phyloP scores from a whole-genome alignment of 2,329 filamentous ascomycete species.

The Fusarium sp. region DNA sequence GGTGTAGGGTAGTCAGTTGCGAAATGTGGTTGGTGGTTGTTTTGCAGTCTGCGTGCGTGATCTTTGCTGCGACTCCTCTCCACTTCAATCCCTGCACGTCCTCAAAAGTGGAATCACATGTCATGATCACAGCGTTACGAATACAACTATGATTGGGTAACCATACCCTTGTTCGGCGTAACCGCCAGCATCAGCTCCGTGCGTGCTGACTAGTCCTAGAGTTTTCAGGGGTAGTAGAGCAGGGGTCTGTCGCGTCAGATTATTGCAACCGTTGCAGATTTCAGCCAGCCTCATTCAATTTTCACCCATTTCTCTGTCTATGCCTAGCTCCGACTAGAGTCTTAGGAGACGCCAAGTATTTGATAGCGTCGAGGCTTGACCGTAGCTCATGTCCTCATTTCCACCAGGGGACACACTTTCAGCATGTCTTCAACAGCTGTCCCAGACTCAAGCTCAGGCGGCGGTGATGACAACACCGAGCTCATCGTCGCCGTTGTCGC shows the following conservation, averaged over 20 bases:
- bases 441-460: too few relatives aligned
- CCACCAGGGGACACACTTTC: background rate
- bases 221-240: too few relatives aligned
- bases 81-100: background rate
- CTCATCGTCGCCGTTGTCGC: constrained; percentile 55
- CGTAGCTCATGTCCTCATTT: background rate
- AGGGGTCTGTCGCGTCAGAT: too few relatives aligned
- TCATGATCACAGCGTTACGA: background rate
- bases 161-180: background rate
- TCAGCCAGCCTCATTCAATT: constrained; percentile 5
- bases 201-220: background rate
- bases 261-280: too few relatives aligned
- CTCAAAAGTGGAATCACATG: background rate
- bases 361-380: background rate
- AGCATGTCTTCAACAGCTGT: too few relatives aligned
- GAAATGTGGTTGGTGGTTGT: background rate
- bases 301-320: background rate
- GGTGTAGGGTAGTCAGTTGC: background rate
- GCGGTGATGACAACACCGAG: constrained; percentile 38
- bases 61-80: background rate
- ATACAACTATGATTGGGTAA: background rate
- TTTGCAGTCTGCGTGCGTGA: background rate
- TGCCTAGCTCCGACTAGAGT: background rate
- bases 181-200: background rate
- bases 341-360: background rate